Conservation (phyloP, 2,329 filamentous ascomycete genomes). For the Drechslerella stenobrocha region DNA sequence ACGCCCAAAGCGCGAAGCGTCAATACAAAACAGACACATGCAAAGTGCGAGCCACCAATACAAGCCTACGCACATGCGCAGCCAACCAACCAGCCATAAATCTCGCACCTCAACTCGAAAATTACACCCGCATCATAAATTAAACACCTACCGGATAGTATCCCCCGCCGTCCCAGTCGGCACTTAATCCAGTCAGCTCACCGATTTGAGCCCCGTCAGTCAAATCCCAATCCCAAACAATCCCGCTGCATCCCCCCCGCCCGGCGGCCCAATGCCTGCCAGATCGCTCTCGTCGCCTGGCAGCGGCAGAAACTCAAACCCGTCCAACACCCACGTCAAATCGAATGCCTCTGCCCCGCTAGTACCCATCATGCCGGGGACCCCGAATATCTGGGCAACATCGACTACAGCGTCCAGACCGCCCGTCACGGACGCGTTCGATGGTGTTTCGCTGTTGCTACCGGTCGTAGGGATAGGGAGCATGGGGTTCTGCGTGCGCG, state of each 20-base stretch:
- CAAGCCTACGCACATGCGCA: too few relatives aligned
- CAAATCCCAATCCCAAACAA: conserved; percentile 41
- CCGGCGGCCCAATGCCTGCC: conserved; percentile 8
- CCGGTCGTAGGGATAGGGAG: conserved; percentile 34
- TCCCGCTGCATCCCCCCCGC: conserved; percentile 4
- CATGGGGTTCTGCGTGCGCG: conserved; percentile 27
- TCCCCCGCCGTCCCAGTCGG: neutral
- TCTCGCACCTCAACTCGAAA: neutral
- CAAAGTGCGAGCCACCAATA: too few relatives aligned
- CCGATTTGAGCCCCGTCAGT: too few relatives aligned
- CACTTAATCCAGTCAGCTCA: too few relatives aligned
- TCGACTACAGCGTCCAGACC: conserved; percentile 27
- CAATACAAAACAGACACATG: too few relatives aligned
- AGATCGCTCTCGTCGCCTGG: conserved; percentile 37
- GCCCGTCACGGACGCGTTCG: conserved; percentile 23
- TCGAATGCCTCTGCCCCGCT: conserved; percentile 30
- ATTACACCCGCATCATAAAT: neutral
- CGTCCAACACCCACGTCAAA: conserved; percentile 43
- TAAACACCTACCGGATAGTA: too few relatives aligned
- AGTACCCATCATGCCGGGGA: conserved; percentile 11
- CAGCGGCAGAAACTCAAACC: conserved; percentile 38
- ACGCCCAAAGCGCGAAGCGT: neutral
- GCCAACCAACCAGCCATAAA: too few relatives aligned
- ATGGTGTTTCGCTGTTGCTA: conserved; percentile 42
- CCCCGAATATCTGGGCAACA: conserved; percentile 37